Evolutionary conservation across 1,284 basidiomycete genomes (phyloP).

Genomic region (Puccinia hordei): DNA sequence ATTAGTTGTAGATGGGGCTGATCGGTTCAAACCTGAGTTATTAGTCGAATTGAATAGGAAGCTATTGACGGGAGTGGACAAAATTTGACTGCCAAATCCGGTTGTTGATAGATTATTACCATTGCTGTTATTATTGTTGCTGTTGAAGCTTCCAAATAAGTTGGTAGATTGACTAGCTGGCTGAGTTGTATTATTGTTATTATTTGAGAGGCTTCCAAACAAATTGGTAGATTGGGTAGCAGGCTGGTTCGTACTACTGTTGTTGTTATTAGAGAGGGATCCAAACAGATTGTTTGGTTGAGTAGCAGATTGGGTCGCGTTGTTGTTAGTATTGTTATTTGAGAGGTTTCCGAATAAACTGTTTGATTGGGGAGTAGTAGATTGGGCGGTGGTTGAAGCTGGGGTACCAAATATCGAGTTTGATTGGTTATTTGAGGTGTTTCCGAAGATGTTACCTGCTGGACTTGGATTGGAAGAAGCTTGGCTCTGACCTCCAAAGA

Average conservation of each 20-base stretch:
- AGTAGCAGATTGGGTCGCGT: neutral
- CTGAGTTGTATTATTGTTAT: neutral
- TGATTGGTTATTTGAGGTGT: conserved; percentile 18
- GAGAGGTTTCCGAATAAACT: neutral
- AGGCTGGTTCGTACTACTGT: conserved; percentile 3
- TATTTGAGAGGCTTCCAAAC: conserved; percentile 6
- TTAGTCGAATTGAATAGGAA: conserved; percentile 20
- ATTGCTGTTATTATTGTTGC: neutral
- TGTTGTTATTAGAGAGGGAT: conserved; percentile 10
- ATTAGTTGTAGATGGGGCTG: conserved; percentile 21
- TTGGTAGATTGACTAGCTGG: conserved; percentile 3
- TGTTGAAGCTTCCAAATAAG: conserved; percentile 3
- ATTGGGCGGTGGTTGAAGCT: neutral
- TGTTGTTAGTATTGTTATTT: too few relatives aligned
- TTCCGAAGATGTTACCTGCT: conserved; percentile 16
- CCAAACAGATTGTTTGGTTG: conserved; percentile 1
- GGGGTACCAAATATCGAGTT: conserved; percentile 11
- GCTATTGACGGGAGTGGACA: conserved; percentile 3
- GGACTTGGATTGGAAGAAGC: neutral
- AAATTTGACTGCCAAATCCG: conserved; percentile 8
- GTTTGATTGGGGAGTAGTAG: conserved; percentile 4
- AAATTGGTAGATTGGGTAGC: conserved; percentile 31
- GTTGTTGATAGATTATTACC: conserved; percentile 5
- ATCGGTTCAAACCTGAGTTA: conserved; percentile 7
- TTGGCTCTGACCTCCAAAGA: neutral